These are phyloP conservation scores for Pestalotiopsis sp. DNA, from an alignment of 2,329 filamentous ascomycete species.

Conservation along the genomic window DNA sequence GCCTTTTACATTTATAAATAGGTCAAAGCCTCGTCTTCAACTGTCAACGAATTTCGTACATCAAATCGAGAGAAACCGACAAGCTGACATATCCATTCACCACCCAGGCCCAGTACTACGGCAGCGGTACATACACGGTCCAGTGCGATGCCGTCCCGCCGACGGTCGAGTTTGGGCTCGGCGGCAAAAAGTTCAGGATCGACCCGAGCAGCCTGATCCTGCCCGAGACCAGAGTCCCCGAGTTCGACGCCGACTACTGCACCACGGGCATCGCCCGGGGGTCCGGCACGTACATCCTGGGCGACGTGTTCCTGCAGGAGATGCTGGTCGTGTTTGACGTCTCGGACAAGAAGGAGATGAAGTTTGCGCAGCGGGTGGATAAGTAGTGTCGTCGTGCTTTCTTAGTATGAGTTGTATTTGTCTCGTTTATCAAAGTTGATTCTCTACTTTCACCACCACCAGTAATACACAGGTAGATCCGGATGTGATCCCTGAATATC, in stretches of 20 bases:
- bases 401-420: not conserved
- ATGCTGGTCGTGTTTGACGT: slow-evolving; percentile 32
- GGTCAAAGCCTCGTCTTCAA: not conserved
- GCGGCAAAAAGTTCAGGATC: slow-evolving; percentile 30
- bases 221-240: slow-evolving; percentile 25
- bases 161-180: slow-evolving; percentile 30
- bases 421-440: not conserved
- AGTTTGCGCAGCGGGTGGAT: slow-evolving; percentile 29
- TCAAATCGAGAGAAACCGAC: not conserved
- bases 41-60: not conserved
- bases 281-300: slow-evolving; percentile 23
- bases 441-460: no score
- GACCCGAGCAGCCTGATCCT: slow-evolving; percentile 35
- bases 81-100: not conserved
- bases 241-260: slow-evolving; percentile 26
- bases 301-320: slow-evolving; percentile 29
- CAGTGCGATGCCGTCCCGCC: slow-evolving; percentile 31
- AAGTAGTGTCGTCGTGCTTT: not conserved
- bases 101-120: slow-evolving; percentile 15
- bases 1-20: not conserved
- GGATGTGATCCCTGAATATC: fast-evolving
- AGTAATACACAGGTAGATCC: no score
- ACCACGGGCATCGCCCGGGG: slow-evolving; percentile 27
- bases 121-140: slow-evolving; percentile 26
- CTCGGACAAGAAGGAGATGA: slow-evolving; percentile 32